Evolutionary conservation across 1,284 basidiomycete genomes (phyloP), one percentile per base, ranked within the genome.

Genomic region (Puccinia polysora): DNA sequence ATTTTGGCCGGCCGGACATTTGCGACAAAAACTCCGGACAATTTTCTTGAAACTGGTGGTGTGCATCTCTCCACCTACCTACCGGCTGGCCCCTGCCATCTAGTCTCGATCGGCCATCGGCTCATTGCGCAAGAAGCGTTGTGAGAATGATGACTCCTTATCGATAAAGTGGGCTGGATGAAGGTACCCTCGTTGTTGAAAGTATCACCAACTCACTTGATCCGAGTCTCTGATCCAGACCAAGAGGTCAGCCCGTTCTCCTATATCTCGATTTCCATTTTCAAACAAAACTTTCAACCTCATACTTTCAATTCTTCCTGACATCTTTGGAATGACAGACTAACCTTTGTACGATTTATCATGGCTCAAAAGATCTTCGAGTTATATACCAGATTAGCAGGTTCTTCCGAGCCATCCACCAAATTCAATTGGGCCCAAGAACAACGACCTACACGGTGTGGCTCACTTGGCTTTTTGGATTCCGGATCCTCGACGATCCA

Each of bases 381-480:
- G 10, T n/a, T 65, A 12, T 65, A 65, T 38, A 52, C 64, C 23
- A 52, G 23, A 23, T 36, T 65, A 36, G 64, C 64, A 23, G 64
- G 50, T 25, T 55, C 50, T 28, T n/a, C 50, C 18, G 55, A 36
- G 30, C 32, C 18, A 4, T 15, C 28, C 7, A 32, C 55, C 6
- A 36, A 56, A 32, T 55, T 55, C 52, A n/a, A 56, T 20, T 30
- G 18, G 55, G 30, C 32, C 52, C 30, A 32, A 36, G 49, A 30
- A 15, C 36, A 30, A 20, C 28, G 50, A 23, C 32, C 32, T 12
- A 65, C 15, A 2, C 52, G 28, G 30, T 30, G 18, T 10, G 52
- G 49, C 32, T 34, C 49, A 10, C 36, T 65, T 32, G 64, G 64
- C 8, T 65, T 65, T 55, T 30, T 65, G 1, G 64, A 65, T 28